Conservation (phyloP, 768 basidiomycete species). For the Lepiota venenata region DNA sequence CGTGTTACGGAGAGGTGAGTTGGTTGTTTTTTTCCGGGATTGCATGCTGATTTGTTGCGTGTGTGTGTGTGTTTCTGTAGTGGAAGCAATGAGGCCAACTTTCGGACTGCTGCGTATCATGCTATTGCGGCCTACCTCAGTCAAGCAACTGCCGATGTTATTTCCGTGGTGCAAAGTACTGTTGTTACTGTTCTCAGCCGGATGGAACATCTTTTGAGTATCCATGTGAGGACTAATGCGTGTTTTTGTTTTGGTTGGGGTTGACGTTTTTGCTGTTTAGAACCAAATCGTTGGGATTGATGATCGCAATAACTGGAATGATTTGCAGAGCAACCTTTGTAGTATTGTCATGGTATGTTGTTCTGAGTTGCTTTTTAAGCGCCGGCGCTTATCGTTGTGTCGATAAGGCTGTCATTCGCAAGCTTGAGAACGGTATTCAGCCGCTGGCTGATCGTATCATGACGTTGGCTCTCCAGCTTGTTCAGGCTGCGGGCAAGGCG, state of each 20-base stretch:
- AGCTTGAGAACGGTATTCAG: conserved; percentile 77
- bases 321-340: conserved; percentile 94
- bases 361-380: not conserved
- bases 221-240: conserved; percentile 58
- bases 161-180: conserved; percentile 80
- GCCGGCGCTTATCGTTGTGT: conserved; percentile 5
- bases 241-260: not conserved
- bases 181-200: conserved; percentile 79
- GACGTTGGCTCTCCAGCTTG: conserved; percentile 84
- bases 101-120: conserved; percentile 93
- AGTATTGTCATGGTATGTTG: conserved; percentile 77
- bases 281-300: conserved; percentile 94
- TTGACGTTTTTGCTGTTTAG: conserved; percentile 29
- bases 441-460: conserved; percentile 94
- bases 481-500: conserved; percentile 85
- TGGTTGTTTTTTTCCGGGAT: not conserved
- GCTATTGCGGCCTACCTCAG: conserved; percentile 87
- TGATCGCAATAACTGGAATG: conserved; percentile 98
- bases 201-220: conserved; percentile 82
- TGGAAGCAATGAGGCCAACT: conserved; percentile 85
- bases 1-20: conserved; percentile 83
- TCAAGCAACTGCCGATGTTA: conserved; percentile 75
- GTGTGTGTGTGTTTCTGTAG: conserved; percentile 44
- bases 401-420: conserved; percentile 75
- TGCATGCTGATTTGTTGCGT: conserved; percentile 13